Conservation (phyloP, 1,139 yeast species). For the Yamadazyma diddensiae region DNA sequence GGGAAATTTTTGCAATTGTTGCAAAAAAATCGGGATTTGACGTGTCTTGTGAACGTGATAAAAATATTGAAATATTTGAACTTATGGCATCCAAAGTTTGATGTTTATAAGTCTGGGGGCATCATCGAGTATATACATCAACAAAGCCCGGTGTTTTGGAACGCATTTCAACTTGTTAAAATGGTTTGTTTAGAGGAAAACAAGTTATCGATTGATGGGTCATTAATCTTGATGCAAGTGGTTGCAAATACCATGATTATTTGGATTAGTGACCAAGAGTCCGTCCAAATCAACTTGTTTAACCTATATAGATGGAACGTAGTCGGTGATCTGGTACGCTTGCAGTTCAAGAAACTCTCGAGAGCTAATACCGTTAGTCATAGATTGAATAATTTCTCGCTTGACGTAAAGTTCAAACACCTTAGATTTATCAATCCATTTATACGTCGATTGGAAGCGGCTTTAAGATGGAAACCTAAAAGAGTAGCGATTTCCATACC, state of each 20-base stretch:
- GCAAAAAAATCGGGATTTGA: constrained; percentile 11
- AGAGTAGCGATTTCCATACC: constrained; percentile 2
- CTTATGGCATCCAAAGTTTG: neutral
- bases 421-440: constrained; percentile 10
- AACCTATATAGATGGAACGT: constrained; percentile 10
- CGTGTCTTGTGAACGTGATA: constrained; percentile 11
- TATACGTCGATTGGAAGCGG: constrained; percentile 6
- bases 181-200: constrained; percentile 4
- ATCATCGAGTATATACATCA: constrained; percentile 13
- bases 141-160: constrained; percentile 14
- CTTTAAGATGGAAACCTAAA: constrained; percentile 6
- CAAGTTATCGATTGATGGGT: constrained; percentile 8
- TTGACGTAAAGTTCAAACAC: constrained; percentile 11
- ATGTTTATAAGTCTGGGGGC: constrained; percentile 1
- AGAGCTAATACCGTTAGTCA: constrained; percentile 10
- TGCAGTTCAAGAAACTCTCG: constrained; percentile 10
- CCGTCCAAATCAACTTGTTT: constrained; percentile 10
- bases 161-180: constrained; percentile 12
- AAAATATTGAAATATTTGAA: constrained; percentile 4
- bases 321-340: neutral
- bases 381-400: constrained; percentile 7
- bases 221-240: constrained; percentile 16
- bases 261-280: constrained; percentile 12
- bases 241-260: constrained; percentile 12
- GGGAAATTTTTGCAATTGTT: neutral